Evolutionary conservation across 345 rosid genomes (phyloP), one percentile per base, ranked within the genome.

Genomic region (Gossypium arboreum): DNA sequence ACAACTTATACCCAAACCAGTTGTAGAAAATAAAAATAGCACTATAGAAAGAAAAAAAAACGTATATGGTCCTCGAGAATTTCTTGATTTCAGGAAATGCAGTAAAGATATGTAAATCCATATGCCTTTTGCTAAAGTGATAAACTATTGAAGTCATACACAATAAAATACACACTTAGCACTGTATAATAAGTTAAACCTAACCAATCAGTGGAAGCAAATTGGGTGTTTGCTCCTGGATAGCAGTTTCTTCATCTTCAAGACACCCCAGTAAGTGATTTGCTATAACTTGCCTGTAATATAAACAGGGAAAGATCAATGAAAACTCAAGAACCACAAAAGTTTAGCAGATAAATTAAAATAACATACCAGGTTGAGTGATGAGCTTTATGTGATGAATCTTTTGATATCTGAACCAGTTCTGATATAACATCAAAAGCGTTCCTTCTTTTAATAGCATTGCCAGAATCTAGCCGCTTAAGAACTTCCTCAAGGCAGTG

Each of bases 351-450:
- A 45, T 44, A 78, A 76, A 61, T 60, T 76, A 73, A 60, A 60
- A 48, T 73, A 9, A 24, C 54, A 72, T 86, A 92, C 97, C 97
- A 89, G 72, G 87, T 76, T 75, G 83, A 77, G 83, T 80, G 87
- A 80, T 87, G 78, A 74, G 82, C 77, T 73, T 77, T 69, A 34
- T 79, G 79, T 57, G 6, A 60, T 58, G 90, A 80, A 75, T 77
- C 83, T 50, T 81, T 81, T 67, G 88, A 82, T 76, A 85, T 78
- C 18, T 50, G 73, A 73, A 87, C 63, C 74, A 94, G 76, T 70
- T 91, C 88, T 20, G 92, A 89, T 80, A 94, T 79, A 73, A 90
- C 91, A 80, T 92, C 98, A 81, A 90, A 70, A 78, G 97, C 85
- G 78, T 94, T 94, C 83, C 81, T 85, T 82, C 90, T 85, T 80